A percentile compares a stretch with the other conserved stretches of the same genome.
These are phyloP conservation scores for Angomonas ambiguus DNA, from an alignment of 208 protist species.

Conservation along the genomic window DNA sequence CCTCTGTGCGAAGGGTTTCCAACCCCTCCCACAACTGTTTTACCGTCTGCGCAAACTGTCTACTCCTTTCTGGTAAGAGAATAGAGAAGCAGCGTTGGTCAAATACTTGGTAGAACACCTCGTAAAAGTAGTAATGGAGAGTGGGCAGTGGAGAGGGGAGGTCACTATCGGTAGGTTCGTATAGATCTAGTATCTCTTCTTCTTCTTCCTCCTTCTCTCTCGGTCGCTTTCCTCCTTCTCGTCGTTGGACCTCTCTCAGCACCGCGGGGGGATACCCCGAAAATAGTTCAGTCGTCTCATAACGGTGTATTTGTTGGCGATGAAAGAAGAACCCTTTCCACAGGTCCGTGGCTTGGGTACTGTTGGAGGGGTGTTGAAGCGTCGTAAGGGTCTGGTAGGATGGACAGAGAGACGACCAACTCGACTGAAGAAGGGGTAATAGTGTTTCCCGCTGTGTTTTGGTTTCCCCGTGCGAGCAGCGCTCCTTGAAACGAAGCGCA, in stretches of 20 bases:
- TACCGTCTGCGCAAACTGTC: slow-evolving; percentile 33
- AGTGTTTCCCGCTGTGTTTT: not conserved
- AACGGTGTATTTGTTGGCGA: not conserved
- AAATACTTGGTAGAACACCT: slow-evolving; percentile 41
- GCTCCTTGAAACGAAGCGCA: not conserved
- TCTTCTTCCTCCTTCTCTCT: not conserved
- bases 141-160: not conserved
- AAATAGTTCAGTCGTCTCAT: not conserved
- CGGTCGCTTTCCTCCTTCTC: not conserved
- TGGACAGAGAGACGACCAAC: not conserved
- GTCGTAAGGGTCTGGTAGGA: not conserved
- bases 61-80: slow-evolving; percentile 44
- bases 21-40: slow-evolving; percentile 24
- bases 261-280: not conserved
- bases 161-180: not conserved
- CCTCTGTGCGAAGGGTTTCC: not conserved
- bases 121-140: slow-evolving; percentile 13
- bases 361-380: not conserved
- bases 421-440: not conserved
- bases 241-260: not conserved
- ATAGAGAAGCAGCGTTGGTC: slow-evolving; percentile 60
- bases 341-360: not conserved
- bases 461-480: too few species aligned
- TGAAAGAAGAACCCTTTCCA: not conserved
- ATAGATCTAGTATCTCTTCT: not conserved